Base-by-base conservation (phyloP, 768 basidiomycete genomes). In the Amanita molliuscula region DNA sequence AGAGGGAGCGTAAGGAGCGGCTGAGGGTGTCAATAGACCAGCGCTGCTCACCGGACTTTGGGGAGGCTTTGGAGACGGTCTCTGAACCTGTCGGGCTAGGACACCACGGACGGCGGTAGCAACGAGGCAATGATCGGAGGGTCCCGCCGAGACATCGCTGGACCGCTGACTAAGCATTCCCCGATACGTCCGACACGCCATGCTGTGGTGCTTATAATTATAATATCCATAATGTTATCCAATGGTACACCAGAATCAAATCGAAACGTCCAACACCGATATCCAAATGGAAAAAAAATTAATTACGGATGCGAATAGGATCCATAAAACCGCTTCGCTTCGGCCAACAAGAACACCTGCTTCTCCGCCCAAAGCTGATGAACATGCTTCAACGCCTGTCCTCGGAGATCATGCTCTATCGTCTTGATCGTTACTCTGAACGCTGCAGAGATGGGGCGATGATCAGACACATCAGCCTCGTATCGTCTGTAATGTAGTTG, bases 391-490 rank as follows among this genome's bases (percentile, higher is more conserved):
- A 79, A 81, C 20, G 82, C 78, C 46, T 65, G 64, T 54, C 68
- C 73, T 59, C 88, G 73, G 54, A 70, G 68, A 9, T 80, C 81
- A 28, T 68, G 71, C 45, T 78, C 65, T 40, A 96, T 76, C 34
- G 67, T 74, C 70, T 94, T 95, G 34, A 93, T 74, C 43, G 75
- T 82, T 33, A 93, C 66, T 45, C 63, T 65, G 62, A 93, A 92
- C 4, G 73, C 86, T 4, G 87, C 84, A 26, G 86, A 90, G 42
- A 98, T 78, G 6, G 94, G 91, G 5, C 88, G 75, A 65, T 96
- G 94, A 66, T 97, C 93, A 7, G 88, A 89, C 4, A 94, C 81
- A 55, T 90, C 88, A 46, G 74, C 77, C 64, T 96, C 93, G 64
- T 89, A 94, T 16, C 95, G 74, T 37, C 65, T 64, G 64, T 99